Conservation (phyloP, 2,329 filamentous ascomycete species). For the Fusarium lateritium region DNA sequence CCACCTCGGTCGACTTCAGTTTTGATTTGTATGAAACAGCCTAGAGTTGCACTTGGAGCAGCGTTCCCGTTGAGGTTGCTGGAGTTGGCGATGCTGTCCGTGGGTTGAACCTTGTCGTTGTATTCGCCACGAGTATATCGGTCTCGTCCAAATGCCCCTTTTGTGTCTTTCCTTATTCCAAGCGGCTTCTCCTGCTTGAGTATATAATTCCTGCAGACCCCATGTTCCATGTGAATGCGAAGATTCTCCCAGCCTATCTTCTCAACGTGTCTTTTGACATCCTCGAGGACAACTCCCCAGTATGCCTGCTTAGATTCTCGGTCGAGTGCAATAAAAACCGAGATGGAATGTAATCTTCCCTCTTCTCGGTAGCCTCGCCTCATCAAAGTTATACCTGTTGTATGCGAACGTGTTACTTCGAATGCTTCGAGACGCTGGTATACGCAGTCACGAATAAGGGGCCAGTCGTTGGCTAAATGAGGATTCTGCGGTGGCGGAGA, state of each 20-base stretch:
- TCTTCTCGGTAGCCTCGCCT: background rate
- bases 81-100: background rate
- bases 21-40: background rate
- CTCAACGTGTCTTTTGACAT: too few relatives aligned
- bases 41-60: background rate
- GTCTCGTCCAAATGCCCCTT: background rate
- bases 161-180: background rate
- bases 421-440: background rate
- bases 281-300: too few relatives aligned
- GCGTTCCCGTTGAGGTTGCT: background rate
- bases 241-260: too few relatives aligned
- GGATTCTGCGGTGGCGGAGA: background rate
- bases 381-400: background rate
- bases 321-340: too few relatives aligned
- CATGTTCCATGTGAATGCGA: too few relatives aligned
- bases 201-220: too few relatives aligned
- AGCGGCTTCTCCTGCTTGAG: background rate
- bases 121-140: background rate
- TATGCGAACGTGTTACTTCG: background rate
- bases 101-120: too few relatives aligned
- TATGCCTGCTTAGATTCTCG: too few relatives aligned
- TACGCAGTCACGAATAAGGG: background rate
- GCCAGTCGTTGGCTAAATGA: background rate
- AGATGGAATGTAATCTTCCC: too few relatives aligned
- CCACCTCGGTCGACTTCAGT: background rate